Conservation (phyloP, 352 stramenopile species). For the Globisporangium radiosum region DNA sequence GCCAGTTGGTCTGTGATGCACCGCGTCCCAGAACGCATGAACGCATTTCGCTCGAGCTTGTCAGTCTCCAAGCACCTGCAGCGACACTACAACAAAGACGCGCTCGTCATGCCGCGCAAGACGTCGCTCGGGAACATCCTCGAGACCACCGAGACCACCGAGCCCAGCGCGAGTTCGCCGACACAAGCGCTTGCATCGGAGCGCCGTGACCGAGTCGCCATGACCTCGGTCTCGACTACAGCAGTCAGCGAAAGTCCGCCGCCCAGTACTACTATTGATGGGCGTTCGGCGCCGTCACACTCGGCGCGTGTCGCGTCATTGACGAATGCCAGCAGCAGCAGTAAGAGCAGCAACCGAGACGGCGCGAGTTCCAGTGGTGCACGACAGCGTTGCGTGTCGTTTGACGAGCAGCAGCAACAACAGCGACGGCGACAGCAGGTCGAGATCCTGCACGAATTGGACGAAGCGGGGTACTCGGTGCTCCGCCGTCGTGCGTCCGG, state of each 20-base stretch:
- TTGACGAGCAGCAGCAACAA: constrained; percentile 1
- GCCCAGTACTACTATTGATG: no score
- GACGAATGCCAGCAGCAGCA: background rate
- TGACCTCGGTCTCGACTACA: background rate
- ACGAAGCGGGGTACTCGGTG: constrained; percentile 50
- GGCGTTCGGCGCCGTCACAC: background rate
- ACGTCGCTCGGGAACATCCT: constrained; percentile 35
- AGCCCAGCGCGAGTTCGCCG: background rate
- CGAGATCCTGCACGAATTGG: constrained; percentile 13
- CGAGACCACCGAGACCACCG: constrained; percentile 9
- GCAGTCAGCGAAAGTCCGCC: background rate
- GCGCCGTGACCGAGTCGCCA: no score
- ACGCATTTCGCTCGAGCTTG: no score
- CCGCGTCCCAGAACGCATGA: no score
- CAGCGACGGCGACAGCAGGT: background rate
- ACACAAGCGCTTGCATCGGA: no score
- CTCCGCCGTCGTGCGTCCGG: constrained; percentile 25
- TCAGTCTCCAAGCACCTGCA: no score
- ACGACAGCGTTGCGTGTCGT: constrained; percentile 15
- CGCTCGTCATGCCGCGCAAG: constrained; percentile 15
- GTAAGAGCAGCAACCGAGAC: background rate
- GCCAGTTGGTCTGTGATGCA: no score
- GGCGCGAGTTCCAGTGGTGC: background rate
- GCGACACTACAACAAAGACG: no score
- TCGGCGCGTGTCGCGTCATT: background rate